These are phyloP conservation scores for Rhizophora mangle DNA, from an alignment of 345 rosid species.

Conservation along the genomic window DNA sequence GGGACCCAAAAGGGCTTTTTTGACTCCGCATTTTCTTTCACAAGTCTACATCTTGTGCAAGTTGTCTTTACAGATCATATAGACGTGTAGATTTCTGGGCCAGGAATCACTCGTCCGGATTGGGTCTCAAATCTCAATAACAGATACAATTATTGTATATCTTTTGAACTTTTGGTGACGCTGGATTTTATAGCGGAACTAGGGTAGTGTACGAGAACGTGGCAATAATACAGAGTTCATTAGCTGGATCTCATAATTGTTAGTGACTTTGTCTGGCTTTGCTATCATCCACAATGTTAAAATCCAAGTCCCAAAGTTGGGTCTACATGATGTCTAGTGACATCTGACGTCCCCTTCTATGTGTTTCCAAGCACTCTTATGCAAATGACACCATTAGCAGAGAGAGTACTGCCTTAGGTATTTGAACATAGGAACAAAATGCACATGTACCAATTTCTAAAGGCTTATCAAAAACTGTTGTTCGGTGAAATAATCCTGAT, in stretches of 20 bases:
- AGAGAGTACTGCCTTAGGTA: too few species aligned
- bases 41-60: slow-evolving; percentile 7
- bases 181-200: slow-evolving; percentile 27
- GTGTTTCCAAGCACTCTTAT: too few species aligned
- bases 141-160: slow-evolving; percentile 9
- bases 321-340: too few species aligned
- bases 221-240: slow-evolving; percentile 18
- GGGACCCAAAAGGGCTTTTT: slow-evolving; percentile 27
- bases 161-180: slow-evolving; percentile 14
- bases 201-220: slow-evolving; percentile 17
- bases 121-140: background rate
- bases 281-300: slow-evolving; percentile 10
- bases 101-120: slow-evolving; percentile 27
- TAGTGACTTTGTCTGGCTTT: slow-evolving; percentile 5
- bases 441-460: too few species aligned
- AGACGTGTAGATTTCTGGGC: slow-evolving; percentile 28
- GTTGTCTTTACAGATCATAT: slow-evolving; percentile 10
- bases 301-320: background rate
- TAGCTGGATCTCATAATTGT: slow-evolving; percentile 42
- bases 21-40: slow-evolving; percentile 16
- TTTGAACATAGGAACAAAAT: too few species aligned
- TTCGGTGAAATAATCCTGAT: too few species aligned
- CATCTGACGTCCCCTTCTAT: too few species aligned
- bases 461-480: too few species aligned
- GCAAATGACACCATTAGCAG: too few species aligned